These are phyloP conservation scores for Leccinum olivaceopallidum DNA, from an alignment of 768 basidiomycete genomes.

Conservation along the genomic window DNA sequence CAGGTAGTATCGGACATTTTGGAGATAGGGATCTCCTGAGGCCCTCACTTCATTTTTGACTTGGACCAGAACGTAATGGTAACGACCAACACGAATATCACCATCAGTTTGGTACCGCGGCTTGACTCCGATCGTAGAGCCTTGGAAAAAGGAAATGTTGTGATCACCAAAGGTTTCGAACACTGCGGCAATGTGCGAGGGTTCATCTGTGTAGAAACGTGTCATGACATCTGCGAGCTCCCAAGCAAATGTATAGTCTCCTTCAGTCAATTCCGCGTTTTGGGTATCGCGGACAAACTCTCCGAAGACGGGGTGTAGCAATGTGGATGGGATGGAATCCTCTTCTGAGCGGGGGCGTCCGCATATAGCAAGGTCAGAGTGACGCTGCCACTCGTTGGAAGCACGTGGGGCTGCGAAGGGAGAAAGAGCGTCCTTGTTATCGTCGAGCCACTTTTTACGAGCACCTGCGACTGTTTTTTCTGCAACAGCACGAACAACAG, in stretches of 20 bases:
- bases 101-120: not conserved
- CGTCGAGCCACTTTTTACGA: no score
- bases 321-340: not conserved
- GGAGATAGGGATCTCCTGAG: conserved; percentile 26
- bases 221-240: not conserved
- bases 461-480: no score
- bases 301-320: not conserved
- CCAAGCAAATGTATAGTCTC: not conserved
- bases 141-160: no score
- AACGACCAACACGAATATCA: not conserved
- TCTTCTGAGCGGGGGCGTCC: not conserved
- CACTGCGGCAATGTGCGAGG: no score
- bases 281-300: not conserved
- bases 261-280: not conserved
- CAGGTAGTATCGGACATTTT: conserved; percentile 24
- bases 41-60: conserved; percentile 26
- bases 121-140: no score
- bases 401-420: no score
- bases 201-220: no score
- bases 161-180: no score
- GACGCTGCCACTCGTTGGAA: not conserved
- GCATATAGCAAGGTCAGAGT: not conserved
- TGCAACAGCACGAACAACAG: not conserved
- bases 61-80: conserved; percentile 10
- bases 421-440: no score